Evolutionary conservation across 2,329 filamentous ascomycete genomes (phyloP), one percentile per base, ranked within the genome.

Genomic region (Pseudogymnoascus sp.): DNA sequence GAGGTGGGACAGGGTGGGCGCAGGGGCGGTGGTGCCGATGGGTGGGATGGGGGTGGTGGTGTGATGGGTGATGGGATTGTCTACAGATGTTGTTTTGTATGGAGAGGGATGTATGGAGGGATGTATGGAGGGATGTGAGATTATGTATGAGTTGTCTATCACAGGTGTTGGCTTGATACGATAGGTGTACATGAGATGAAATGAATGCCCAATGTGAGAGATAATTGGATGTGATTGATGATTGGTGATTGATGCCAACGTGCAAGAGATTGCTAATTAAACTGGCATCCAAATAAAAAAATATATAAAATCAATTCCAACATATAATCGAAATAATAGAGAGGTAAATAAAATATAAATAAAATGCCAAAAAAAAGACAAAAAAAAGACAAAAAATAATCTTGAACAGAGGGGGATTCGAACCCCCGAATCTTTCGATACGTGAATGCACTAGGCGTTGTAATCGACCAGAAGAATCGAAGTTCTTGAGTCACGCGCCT

Each of bases 391-490:
- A 21, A 59, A 59, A 38, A 59, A 21, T 21, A 35, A 15, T 10
- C 9, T 15, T 60, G 56, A 60, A 60, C 56, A 60, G 56, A 60
- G 56, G 56, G 56, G 56, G 56, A 60, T 60, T 60, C 56, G 56
- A 60, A 60, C 56, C 56, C 56, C 56, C 56, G 56, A 17, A 60
- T 60, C 56, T 60, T 60, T 60, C 56, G 56, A 60, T 60, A 60
- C 56, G 56, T 60, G 56, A 60, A 60, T 35, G 17, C 56, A 37
- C 56, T 38, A 35, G 56, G 17, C 29, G 53, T 38, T 60, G 5
- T 37, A 23, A 60, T 60, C 56, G 17, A 60, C 56, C 11, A 21
- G 56, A 60, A 60, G 56, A 60, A 60, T 38, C 19, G n/a, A 15
- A 35, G 35, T 60, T 60, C 56, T 60, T 60, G 56, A 60, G 56